A percentile compares a stretch with the other conserved stretches of the same genome.
Conservation (phyloP, 345 rosid genomes). For the Gossypium mustelinum region DNA sequence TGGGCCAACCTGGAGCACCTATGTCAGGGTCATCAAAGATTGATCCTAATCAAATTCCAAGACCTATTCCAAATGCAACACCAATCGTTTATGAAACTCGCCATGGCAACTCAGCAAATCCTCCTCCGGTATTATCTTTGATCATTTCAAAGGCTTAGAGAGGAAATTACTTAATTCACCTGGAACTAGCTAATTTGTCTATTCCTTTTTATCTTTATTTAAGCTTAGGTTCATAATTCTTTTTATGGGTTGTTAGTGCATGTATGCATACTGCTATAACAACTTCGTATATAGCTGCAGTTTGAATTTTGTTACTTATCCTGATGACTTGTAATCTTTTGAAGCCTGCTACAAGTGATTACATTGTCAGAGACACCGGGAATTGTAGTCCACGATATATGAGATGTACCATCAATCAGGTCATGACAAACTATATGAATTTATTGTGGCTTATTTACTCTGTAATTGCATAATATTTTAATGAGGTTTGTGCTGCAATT, state of each 20-base stretch:
- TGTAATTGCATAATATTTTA: neutral
- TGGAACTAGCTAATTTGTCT: neutral
- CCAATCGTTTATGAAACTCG: slow-evolving; percentile 74
- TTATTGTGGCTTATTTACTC: slow-evolving; percentile 7
- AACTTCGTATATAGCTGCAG: neutral
- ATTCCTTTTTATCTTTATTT: neutral
- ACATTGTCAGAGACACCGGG: slow-evolving; percentile 79
- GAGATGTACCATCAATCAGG: slow-evolving; percentile 99
- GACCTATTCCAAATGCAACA: slow-evolving; percentile 78
- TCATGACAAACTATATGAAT: slow-evolving; percentile 25
- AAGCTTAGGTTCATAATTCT: neutral
- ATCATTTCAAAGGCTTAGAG: neutral
- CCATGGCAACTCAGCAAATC: slow-evolving; percentile 77
- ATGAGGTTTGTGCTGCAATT: slow-evolving; percentile 6
- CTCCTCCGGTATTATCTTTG: slow-evolving; percentile 66
- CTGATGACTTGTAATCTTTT: slow-evolving; percentile 26
- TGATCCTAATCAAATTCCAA: slow-evolving; percentile 93
- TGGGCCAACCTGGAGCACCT: slow-evolving; percentile 77
- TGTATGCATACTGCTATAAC: slow-evolving; percentile 1
- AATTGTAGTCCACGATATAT: slow-evolving; percentile 98
- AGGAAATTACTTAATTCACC: neutral
- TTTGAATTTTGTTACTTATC: slow-evolving; percentile 10
- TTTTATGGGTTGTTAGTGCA: neutral
- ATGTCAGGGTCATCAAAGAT: slow-evolving; percentile 67
- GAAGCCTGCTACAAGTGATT: slow-evolving; percentile 93